A percentile compares a stretch with the other conserved stretches of the same genome.
phyloP scores from a whole-genome alignment of 75 land plant genomes.

The Gnetum montanum region DNA sequence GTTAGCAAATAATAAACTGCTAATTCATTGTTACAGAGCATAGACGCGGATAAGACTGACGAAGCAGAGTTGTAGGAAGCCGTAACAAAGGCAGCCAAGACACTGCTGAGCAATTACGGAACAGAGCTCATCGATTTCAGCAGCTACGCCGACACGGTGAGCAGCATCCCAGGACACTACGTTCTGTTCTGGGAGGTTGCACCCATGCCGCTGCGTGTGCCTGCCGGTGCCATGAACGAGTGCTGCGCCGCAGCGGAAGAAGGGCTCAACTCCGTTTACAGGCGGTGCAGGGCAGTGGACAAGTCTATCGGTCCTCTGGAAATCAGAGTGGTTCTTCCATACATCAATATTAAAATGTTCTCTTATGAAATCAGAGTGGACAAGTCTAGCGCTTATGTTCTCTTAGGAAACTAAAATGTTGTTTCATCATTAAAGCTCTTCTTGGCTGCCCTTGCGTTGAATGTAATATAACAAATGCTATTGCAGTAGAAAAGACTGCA shows the following conservation, averaged over 20 bases:
- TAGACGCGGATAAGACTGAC: slow-evolving; percentile 14
- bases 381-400: no score
- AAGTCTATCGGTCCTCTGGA: slow-evolving; percentile 33
- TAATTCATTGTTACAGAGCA: slow-evolving; percentile 11
- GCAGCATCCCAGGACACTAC: slow-evolving; percentile 29
- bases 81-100: slow-evolving; percentile 3
- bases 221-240: slow-evolving; percentile 16
- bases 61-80: slow-evolving; percentile 21
- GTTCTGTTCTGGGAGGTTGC: slow-evolving; percentile 73
- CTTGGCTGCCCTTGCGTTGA: no score
- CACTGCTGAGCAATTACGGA: neutral
- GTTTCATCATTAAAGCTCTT: no score
- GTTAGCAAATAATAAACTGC: no score
- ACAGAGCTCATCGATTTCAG: slow-evolving; percentile 20
- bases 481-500: no score
- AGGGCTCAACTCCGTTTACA: slow-evolving; percentile 16
- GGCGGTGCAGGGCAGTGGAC: slow-evolving; percentile 11
- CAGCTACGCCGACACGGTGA: slow-evolving; percentile 25
- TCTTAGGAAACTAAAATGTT: no score
- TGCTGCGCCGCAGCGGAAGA: slow-evolving; percentile 26
- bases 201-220: slow-evolving; percentile 46
- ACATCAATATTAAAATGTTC: no score
- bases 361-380: no score
- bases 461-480: no score
- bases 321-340: slow-evolving; percentile 25